Base-by-base conservation (phyloP, 2,329 filamentous ascomycete species). In the Albophoma yamanashiensis region DNA sequence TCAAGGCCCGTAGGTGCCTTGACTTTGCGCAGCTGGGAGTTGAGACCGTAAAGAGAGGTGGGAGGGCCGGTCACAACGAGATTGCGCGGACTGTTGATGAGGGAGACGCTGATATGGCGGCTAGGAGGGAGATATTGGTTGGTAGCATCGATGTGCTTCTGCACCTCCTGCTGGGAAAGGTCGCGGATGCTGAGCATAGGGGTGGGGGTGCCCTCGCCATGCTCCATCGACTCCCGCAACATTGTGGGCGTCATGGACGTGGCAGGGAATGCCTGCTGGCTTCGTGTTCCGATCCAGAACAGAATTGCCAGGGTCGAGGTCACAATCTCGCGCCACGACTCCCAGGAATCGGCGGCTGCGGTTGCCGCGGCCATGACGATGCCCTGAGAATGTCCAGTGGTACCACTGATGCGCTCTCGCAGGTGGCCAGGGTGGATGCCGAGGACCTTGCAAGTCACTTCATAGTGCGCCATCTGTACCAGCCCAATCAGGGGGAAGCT, bases 141-240 rank as follows among this genome's bases (percentile, higher is more conserved):
- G 65, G 94, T 99, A 17, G 89, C 89, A 76, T 97, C 89, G 67
- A 99, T 96, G 76, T 97, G 93, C 75, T 93, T 92, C 76, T 99
- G 92, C 15, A 99, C 91, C 66, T 95, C 89, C 52, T 87, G 83
- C 69, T 89, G 85, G 0, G 93, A 89, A 36, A 99, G 84, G 71
- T 99, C 94, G 57, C 94, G 91, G 66, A 99, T 96, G 69, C 94
- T 97, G 66, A 99, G 79, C 94, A 99, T 99, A 50, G 94, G 95
- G 1, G 94, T 97, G 1, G 95, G 94, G 7, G 83, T 84, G n/a
- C 95, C 95, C 77, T 99, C 94, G 58, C 94, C 93, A 73, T 94
- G 88, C 71, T 97, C 93, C 65, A 91, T 83, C 1, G 94, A 97
- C 75, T 99, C 94, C 71, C 93, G 91, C 59, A 99, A 82, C 70